Evolutionary conservation across 2,329 filamentous ascomycete genomes (phyloP), one percentile per base, ranked within the genome.

Genomic region (Bipolaris zeicola): DNA sequence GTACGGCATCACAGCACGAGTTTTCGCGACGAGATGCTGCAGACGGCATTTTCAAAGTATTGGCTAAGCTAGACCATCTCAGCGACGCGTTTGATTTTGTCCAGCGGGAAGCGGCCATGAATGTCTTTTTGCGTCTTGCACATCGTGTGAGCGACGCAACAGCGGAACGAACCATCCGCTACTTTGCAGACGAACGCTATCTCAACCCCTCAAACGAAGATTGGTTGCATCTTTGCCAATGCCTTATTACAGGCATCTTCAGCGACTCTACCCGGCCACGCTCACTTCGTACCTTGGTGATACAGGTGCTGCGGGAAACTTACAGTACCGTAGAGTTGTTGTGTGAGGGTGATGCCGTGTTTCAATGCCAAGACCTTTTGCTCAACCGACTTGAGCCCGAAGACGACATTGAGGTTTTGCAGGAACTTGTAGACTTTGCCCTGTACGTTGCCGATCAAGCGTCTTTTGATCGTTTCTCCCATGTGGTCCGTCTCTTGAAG

Each of bases 191-290:
- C 50, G 88, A 89, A 61, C 82, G 88, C 43, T 87, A 86, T 65
- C 89, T 90, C 65, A 89, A 88, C 42, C 89, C 89, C 2, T 90
- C 89, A 0, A 88, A 91, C 64, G 75, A 82, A 44, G 79, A 85
- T 34, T 92, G 89, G 89, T 82, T 89, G 59, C 76, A 82, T 2
- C 89, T 90, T 50, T 79, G 89, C 51, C 77, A 78, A 14, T 76
- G 85, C 24, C 81, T 92, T 1, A 72, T 91, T 14, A 79, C 83
- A 18, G 82, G 82, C 1, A 88, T 92, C 67, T 87, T 90, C 64
- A 82, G 83, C 39, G 85, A 90, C 65, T 81, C 80, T 31, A 78
- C 75, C 10, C 84, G 88, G 41, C 86, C 87, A 11, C 82, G 85
- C 1, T 76, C 83, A 50, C 85, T 89, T 49, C 84, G 90, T 24